These are phyloP conservation scores for Suillus hirtellus DNA, from an alignment of 768 basidiomycete species.

Conservation along the genomic window DNA sequence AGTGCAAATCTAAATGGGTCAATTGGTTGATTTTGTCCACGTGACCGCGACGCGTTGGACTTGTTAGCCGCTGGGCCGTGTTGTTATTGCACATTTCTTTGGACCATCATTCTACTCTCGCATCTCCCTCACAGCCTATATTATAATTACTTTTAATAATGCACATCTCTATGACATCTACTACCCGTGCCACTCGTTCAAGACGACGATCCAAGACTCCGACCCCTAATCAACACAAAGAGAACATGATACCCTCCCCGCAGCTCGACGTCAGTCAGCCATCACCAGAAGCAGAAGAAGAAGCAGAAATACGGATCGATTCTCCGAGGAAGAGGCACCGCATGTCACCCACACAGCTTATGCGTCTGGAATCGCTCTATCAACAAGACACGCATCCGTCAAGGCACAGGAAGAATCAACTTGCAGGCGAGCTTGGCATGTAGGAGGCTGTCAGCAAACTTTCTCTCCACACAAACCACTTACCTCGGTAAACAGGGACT, in stretches of 20 bases:
- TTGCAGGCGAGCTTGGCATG: conserved; percentile 31
- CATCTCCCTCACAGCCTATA: conserved; percentile 23
- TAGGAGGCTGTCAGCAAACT: conserved; percentile 16
- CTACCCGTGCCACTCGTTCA: conserved; percentile 30
- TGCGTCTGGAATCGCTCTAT: conserved; percentile 30
- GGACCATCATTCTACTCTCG: not conserved
- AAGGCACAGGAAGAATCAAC: conserved; percentile 29
- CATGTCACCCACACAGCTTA: conserved; percentile 33
- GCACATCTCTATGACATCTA: conserved; percentile 25
- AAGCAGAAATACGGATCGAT: not conserved
- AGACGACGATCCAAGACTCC: conserved; percentile 17
- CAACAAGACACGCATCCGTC: conserved; percentile 31
- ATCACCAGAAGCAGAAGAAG: conserved; percentile 1
- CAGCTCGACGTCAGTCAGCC: conserved; percentile 1
- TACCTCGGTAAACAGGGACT: conserved; percentile 31
- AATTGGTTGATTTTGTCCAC: conserved; percentile 16
- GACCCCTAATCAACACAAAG: conserved; percentile 15
- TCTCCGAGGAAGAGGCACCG: conserved; percentile 34
- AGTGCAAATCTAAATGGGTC: not conserved
- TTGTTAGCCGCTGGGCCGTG: conserved; percentile 24
- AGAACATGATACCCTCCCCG: conserved; percentile 13
- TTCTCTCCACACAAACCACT: not conserved
- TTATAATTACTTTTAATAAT: conserved; percentile 13
- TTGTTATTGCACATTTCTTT: not conserved
- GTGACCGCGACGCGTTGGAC: conserved; percentile 18